Evolutionary conservation across 495 filamentous ascomycete species (phyloP), one percentile per base, ranked within the genome.

Genomic region (Lophium mytilinum): DNA sequence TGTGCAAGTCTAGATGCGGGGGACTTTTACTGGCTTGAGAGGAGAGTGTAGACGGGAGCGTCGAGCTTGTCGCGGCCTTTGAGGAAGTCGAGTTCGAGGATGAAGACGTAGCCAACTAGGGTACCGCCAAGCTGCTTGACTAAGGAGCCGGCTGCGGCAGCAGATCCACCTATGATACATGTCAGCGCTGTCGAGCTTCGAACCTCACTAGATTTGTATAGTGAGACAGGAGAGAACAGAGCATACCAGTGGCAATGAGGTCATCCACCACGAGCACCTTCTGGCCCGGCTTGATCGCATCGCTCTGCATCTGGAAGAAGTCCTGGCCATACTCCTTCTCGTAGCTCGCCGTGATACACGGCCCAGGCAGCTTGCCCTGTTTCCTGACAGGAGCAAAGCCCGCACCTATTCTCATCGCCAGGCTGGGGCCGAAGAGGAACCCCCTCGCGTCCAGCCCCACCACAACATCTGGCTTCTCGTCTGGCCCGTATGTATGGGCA

Each of bases 261-360:
- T 99, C 93, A 69, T 99, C 93, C 41, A 99, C 87, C 49, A 99
- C 79, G 58, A 99, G 72, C 17, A 96, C 92, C 68, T 83, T 86
- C 79, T 95, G 89, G 17, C 91, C 94, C 39, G 80, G 78, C 77
- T 88, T 87, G 66, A 97, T 83, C 11, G 83, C 82, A 71, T 84
- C 90, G 50, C 73, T 74, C 75, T 99, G 94, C 76, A 97, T 94
- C 79, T 97, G 86, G 76, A 99, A 97, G 69, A 83, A 87, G 71
- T 99, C 94, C 75, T 85, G 80, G 24, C 94, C 94, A 69, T 99
- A 99, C 74, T 99, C 94, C 79, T 99, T 99, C 71, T 88, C 75
- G 71, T 86, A 99, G 53, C 72, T 74, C 62, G 90, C 90, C 55
- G 86, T 90, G 60, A 85, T 82, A 63, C 84, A 90, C 43, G 86